Conservation (phyloP, 495 filamentous ascomycete genomes). For the Hypomontagnella submonticulosa region DNA sequence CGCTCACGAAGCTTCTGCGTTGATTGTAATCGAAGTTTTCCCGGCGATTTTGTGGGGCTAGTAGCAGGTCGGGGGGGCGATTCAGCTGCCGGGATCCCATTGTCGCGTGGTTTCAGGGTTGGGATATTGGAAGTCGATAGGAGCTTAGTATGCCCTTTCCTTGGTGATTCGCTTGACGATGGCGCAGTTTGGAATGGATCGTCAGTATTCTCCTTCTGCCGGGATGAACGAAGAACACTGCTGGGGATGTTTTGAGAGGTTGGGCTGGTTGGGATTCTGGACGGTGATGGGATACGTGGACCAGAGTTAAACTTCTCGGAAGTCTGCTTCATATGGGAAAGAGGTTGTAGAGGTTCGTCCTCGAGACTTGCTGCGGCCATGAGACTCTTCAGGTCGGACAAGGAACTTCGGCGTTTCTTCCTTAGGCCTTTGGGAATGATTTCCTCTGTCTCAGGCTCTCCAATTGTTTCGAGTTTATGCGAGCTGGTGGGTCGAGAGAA, state of each 20-base stretch:
- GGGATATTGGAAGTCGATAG: constrained; percentile 61
- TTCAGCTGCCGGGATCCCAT: constrained; percentile 37
- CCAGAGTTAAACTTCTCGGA: constrained; percentile 68
- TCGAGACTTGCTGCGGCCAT: constrained; percentile 62
- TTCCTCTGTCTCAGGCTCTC: constrained; percentile 59
- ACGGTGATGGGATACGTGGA: constrained; percentile 52
- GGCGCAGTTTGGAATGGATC: constrained; percentile 42
- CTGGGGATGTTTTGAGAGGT: constrained; percentile 38
- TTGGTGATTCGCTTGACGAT: constrained; percentile 29
- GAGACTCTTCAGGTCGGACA: constrained; percentile 83
- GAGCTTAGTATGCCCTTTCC: constrained; percentile 51
- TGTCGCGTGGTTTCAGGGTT: constrained; percentile 52
- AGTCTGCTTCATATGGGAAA: constrained; percentile 63
- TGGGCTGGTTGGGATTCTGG: constrained; percentile 59
- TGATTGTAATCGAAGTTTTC: constrained; percentile 85
- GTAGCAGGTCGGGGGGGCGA: constrained; percentile 47
- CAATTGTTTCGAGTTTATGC: constrained; percentile 60
- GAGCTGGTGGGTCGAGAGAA: constrained; percentile 59
- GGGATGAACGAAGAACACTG: constrained; percentile 47
- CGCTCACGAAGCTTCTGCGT: constrained; percentile 94
- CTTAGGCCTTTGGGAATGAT: constrained; percentile 59
- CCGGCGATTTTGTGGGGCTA: constrained; percentile 56
- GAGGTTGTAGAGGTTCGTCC: constrained; percentile 54
- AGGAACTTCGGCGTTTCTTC: constrained; percentile 89
- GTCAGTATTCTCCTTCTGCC: constrained; percentile 56